Conservation (phyloP, 306 rosid species). For the Bauhinia variegata region DNA sequence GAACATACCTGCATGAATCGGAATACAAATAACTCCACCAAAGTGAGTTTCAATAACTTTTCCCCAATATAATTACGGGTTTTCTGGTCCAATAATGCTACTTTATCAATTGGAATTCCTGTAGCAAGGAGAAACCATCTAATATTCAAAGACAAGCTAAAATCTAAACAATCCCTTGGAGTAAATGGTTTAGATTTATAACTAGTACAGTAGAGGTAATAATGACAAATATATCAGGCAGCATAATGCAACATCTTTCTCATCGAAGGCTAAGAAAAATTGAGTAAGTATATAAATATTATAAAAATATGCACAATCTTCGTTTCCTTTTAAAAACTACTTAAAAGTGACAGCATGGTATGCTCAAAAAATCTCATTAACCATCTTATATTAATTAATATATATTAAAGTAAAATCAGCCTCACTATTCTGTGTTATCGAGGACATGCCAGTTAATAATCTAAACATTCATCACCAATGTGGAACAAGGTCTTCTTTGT, state of each 20-base stretch:
- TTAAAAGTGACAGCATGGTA: background rate
- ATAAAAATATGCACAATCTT: constrained; percentile 4
- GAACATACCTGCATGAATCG: constrained; percentile 90
- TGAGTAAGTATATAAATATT: constrained; percentile 9
- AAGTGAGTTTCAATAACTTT: constrained; percentile 83
- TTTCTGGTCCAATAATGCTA: constrained; percentile 78
- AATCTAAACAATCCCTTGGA: constrained; percentile 15
- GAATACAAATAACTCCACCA: constrained; percentile 77
- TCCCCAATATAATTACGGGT: constrained; percentile 86
- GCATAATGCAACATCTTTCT: background rate
- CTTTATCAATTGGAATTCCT: constrained; percentile 94
- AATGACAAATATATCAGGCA: background rate
- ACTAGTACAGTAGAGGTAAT: background rate
- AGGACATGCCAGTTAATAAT: constrained; percentile 12
- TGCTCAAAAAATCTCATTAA: constrained; percentile 14
- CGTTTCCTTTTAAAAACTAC: constrained; percentile 16
- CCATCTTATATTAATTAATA: constrained; percentile 22
- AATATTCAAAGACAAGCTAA: constrained; percentile 30
- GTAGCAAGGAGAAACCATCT: constrained; percentile 46
- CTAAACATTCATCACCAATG: constrained; percentile 10
- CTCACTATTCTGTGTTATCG: background rate
- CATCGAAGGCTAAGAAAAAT: background rate
- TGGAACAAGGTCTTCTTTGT: too few species aligned
- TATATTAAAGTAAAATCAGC: constrained; percentile 7
- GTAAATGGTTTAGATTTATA: background rate